Evolutionary conservation across 345 rosid genomes (phyloP).

Genomic region (Eucalyptus cloeziana): DNA sequence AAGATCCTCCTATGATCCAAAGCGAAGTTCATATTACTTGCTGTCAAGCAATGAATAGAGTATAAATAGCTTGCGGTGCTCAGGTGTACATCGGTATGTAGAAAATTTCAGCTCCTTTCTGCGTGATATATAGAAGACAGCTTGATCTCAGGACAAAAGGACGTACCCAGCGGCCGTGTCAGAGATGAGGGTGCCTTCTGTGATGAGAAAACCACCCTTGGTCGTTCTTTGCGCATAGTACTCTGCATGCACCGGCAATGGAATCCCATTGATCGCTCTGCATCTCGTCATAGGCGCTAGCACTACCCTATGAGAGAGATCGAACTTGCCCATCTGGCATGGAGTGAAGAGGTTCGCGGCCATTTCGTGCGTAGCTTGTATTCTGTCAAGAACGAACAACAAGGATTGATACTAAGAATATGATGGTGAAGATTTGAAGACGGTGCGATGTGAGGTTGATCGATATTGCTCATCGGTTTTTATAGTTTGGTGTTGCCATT

Average conservation of each 20-base stretch:
- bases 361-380: not conserved
- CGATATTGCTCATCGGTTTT: not conserved
- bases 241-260: conserved; percentile 49
- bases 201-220: conserved; percentile 70
- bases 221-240: conserved; percentile 83
- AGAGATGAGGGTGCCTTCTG: conserved; percentile 68
- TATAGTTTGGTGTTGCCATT: not conserved
- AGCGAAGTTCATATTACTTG: not conserved
- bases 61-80: not conserved
- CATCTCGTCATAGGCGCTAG: conserved; percentile 90
- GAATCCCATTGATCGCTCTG: conserved; percentile 67
- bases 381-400: not conserved
- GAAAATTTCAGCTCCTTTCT: not conserved
- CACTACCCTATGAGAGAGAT: conserved; percentile 82
- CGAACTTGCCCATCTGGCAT: conserved; percentile 52
- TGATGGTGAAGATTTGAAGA: not conserved
- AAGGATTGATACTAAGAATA: not conserved
- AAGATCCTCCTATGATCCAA: not conserved
- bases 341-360: conserved; percentile 39
- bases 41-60: not conserved
- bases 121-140: not conserved
- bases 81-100: not conserved
- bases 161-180: conserved; percentile 35
- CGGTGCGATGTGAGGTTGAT: not conserved
- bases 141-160: not conserved